Evolutionary conservation across 1,284 basidiomycete genomes (phyloP), one percentile per base, ranked within the genome.

Genomic region (Tranzscheliella williamsii): DNA sequence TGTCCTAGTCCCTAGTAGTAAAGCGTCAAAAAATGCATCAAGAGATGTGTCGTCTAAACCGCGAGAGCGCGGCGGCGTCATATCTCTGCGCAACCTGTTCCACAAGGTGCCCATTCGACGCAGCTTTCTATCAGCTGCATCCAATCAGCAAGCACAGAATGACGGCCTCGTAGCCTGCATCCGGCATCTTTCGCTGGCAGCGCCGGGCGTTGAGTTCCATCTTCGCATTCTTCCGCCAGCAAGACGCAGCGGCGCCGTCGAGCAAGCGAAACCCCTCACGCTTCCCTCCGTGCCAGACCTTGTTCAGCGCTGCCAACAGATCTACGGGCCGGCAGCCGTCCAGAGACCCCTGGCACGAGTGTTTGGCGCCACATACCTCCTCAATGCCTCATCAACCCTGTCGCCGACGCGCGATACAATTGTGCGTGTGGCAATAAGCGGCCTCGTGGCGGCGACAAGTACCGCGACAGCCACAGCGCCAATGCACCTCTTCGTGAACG

Each of bases 91-190:
- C 15, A 33, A 56, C 15, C 18, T 56, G 15, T 56, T 56, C 17
- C 40, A 38, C 12, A 35, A 29, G 21, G 37, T 50, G 47, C 53
- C 46, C 5, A 38, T 56, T 9, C 42, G 47, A 18, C 46, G 53
- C 18, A 49, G 40, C n/a, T 36, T 38, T 15, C 37, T 56, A 17
- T 42, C 38, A 29, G 32, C 42, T 2, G 53, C 49, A 13, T 38
- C 46, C 2, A 4, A 20, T 8, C 49, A 42, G 32, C 30, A 22
- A 21, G 35, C 30, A 15, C 47, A 35, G 5, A 36, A 11, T 12
- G 30, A 38, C 4, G 17, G 18, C 13, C 47, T 56, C 22, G 24
- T 34, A 15, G 43, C 20, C 3, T 50, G 46, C 31, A n/a, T 39
- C 11, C 30, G 39, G 6, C 32, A 50, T 30, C 46, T 50, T 7